These are phyloP conservation scores for Sugiyamaella novakii DNA, from an alignment of 1,139 yeast species.

Conservation along the genomic window DNA sequence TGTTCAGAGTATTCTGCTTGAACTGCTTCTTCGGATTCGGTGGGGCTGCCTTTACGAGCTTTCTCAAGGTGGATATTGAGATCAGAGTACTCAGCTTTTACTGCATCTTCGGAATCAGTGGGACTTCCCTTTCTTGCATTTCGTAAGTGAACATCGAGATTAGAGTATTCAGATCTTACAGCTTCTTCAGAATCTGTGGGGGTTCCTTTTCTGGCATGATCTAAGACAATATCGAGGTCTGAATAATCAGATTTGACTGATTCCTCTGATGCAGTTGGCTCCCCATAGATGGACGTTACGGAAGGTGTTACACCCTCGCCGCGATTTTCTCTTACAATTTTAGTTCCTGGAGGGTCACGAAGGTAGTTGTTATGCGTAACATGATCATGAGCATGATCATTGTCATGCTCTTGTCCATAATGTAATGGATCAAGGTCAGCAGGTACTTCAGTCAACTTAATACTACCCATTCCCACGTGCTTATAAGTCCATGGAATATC, in stretches of 20 bases:
- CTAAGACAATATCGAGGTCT: slow-evolving; percentile 8
- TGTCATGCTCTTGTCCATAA: background rate
- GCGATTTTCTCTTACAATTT: slow-evolving; percentile 9
- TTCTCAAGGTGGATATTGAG: slow-evolving; percentile 25
- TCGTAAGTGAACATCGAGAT: slow-evolving; percentile 24
- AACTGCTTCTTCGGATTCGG: slow-evolving; percentile 30
- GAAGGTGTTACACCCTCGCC: slow-evolving; percentile 15
- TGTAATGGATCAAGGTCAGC: slow-evolving; percentile 5
- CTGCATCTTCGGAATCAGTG: slow-evolving; percentile 31
- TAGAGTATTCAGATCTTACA: slow-evolving; percentile 25
- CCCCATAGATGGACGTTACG: background rate
- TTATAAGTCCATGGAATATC: slow-evolving; percentile 44
- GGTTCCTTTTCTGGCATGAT: slow-evolving; percentile 1
- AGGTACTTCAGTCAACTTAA: slow-evolving; percentile 47
- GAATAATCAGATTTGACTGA: slow-evolving; percentile 27
- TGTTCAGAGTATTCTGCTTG: slow-evolving; percentile 21
- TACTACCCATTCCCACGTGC: slow-evolving; percentile 69
- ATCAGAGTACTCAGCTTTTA: slow-evolving; percentile 24
- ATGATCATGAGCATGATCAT: background rate
- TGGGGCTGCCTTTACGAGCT: slow-evolving; percentile 17
- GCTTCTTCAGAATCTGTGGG: slow-evolving; percentile 30
- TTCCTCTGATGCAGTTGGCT: slow-evolving; percentile 27
- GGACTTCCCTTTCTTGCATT: slow-evolving; percentile 14
- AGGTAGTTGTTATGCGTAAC: background rate
- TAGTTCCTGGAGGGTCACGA: slow-evolving; percentile 3